A percentile compares a stretch with the other conserved stretches of the same genome.
phyloP scores from a whole-genome alignment of 495 filamentous ascomycete species.

The Coniosporium apollinis region DNA sequence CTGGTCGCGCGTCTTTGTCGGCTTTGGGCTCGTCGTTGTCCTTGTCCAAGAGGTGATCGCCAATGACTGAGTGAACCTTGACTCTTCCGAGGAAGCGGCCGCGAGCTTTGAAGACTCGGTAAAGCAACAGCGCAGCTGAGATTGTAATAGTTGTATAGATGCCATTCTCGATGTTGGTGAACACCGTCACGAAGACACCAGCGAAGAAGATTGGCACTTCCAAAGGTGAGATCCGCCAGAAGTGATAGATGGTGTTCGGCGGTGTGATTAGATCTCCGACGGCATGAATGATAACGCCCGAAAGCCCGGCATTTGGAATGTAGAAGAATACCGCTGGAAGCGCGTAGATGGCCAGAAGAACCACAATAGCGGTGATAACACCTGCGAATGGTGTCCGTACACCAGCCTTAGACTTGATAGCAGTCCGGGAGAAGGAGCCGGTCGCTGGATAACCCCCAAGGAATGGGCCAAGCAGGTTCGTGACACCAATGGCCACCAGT shows the following conservation, averaged over 20 bases:
- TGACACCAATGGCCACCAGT: slow-evolving; percentile 84
- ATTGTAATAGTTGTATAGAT: slow-evolving; percentile 73
- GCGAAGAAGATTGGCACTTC: slow-evolving; percentile 90
- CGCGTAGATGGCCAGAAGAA: slow-evolving; percentile 89
- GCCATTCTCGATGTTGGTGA: slow-evolving; percentile 75
- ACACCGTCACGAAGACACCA: slow-evolving; percentile 81
- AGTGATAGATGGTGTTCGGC: slow-evolving; percentile 86
- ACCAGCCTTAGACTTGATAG: slow-evolving; percentile 95
- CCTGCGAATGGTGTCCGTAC: slow-evolving; percentile 87
- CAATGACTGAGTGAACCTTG: slow-evolving; percentile 78
- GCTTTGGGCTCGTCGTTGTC: slow-evolving; percentile 33
- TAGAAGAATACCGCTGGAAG: slow-evolving; percentile 87
- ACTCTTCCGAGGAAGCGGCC: slow-evolving; percentile 82
- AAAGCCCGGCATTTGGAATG: slow-evolving; percentile 71
- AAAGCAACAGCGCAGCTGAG: slow-evolving; percentile 66
- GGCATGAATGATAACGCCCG: slow-evolving; percentile 94
- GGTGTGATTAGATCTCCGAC: slow-evolving; percentile 91
- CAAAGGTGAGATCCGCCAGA: slow-evolving; percentile 83
- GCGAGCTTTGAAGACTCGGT: slow-evolving; percentile 66
- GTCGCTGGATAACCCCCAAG: slow-evolving; percentile 89
- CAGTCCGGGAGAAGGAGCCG: slow-evolving; percentile 91
- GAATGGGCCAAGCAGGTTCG: slow-evolving; percentile 85
- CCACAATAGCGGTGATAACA: slow-evolving; percentile 74
- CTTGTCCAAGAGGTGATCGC: slow-evolving; percentile 58
- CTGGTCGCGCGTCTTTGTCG: background rate